Evolutionary conservation across 2,329 filamentous ascomycete species (phyloP), one percentile per base, ranked within the genome.

Genomic region (Fusarium foetens): DNA sequence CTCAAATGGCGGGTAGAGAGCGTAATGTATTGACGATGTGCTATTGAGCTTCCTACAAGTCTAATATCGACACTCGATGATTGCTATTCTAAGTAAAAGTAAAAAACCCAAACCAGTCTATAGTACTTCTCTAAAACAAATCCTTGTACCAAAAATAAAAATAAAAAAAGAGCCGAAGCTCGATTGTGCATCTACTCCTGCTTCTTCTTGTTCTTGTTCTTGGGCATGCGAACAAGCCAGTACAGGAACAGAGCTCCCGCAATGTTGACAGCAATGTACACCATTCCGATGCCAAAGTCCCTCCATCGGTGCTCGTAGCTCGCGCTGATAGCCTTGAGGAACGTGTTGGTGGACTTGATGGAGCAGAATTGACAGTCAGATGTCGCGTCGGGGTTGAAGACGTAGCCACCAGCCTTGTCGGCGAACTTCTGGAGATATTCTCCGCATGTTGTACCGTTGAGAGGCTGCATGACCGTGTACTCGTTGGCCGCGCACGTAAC

Each of bases 401-500:
- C 79, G 66, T 84, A 85, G 4, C 90, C 90, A 1, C 87, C 87
- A 4, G 55, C 49, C 0, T 80, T 52, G 0, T 73, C 49, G 7
- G 89, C 83, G 73, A 86, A 90, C 1, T 75, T 41, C 1, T 73
- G 55, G 74, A 92, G 79, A 77, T 92, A 93, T 14, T 86, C 71
- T 1, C 74, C 80, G 75, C 91, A 93, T 0, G 85, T 91, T 68
- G 84, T 79, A 10, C 81, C 80, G 3, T 74, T 59, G 0, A 87
- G 85, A 0, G 93, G 89, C 38, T 89, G 82, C 78, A 96, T 90
- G 10, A 82, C 79, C n/a, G 92, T 83, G 63, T 87, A 85, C 79
- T 96, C 93, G 75, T 91, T 92, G 9, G 75, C 49, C 3, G 90
- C 87, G 79, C 93, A 95, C 0, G 60, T 75, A 4, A 80, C 77